Conservation (phyloP, 1,139 yeast species). For the Blastobotrys raffinosifermentans region DNA sequence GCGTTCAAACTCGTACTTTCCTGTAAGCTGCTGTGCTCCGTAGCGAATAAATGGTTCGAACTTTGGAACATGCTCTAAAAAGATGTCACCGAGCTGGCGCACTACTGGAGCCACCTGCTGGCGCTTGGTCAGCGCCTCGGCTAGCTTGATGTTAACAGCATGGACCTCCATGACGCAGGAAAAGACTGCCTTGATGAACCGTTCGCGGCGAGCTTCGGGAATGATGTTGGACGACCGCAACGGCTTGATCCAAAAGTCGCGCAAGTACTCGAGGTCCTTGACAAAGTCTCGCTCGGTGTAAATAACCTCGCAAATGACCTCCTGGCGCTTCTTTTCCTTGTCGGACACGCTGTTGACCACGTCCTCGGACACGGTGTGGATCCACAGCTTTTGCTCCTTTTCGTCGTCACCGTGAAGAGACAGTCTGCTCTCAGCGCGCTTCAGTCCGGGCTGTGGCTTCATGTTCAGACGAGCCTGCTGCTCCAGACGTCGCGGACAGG, state of each 20-base stretch:
- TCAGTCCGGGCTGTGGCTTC: conserved; percentile 84
- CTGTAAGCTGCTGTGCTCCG: conserved; percentile 95
- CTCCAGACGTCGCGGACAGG: conserved; percentile 95
- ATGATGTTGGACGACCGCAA: conserved; percentile 78
- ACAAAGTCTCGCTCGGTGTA: conserved; percentile 94
- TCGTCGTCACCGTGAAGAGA: conserved; percentile 73
- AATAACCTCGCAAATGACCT: conserved; percentile 87
- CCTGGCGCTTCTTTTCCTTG: conserved; percentile 87
- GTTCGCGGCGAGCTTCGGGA: conserved; percentile 83
- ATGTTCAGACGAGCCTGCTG: conserved; percentile 89
- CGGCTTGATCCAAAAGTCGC: conserved; percentile 93
- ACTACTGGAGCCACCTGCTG: conserved; percentile 88
- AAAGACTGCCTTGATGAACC: conserved; percentile 85
- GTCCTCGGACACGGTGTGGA: conserved; percentile 81
- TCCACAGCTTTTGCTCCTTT: conserved; percentile 87
- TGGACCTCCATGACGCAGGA: conserved; percentile 86
- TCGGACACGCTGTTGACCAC: conserved; percentile 76
- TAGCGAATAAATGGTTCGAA: conserved; percentile 91
- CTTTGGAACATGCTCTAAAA: conserved; percentile 73
- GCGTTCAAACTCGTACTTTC: conserved; percentile 91
- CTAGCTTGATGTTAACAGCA: conserved; percentile 72
- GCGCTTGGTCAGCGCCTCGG: conserved; percentile 83
- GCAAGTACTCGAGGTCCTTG: conserved; percentile 84
- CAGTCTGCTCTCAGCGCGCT: conserved; percentile 73
- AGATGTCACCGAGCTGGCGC: conserved; percentile 78